phyloP scores from a whole-genome alignment of 2,329 filamentous ascomycete species.

The Aureobasidium sp. region DNA sequence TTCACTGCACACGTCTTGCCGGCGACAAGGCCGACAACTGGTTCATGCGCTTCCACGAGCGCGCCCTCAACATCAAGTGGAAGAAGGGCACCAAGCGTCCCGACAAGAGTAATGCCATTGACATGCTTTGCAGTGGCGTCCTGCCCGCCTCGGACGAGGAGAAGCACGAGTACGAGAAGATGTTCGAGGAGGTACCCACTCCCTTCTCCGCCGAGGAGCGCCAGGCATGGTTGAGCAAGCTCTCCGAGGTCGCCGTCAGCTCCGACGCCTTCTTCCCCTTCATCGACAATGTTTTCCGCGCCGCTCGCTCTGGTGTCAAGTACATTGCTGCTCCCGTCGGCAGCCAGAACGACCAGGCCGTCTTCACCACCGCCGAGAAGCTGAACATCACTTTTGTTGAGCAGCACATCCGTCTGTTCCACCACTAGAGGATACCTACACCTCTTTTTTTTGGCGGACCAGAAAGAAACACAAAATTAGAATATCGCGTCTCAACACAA shows the following conservation, averaged over 20 bases:
- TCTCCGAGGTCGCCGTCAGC: slow-evolving; percentile 76
- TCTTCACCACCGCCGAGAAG: slow-evolving; percentile 86
- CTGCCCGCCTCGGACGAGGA: slow-evolving; percentile 78
- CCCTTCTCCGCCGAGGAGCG: slow-evolving; percentile 81
- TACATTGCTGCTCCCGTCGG: slow-evolving; percentile 92
- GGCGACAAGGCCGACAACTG: slow-evolving; percentile 99
- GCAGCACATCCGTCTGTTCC: slow-evolving; percentile 89
- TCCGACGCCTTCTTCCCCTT: slow-evolving; percentile 99
- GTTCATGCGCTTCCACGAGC: slow-evolving; percentile 98
- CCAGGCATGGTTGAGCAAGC: slow-evolving; percentile 74
- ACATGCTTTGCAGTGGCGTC: slow-evolving; percentile 85
- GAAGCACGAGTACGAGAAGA: slow-evolving; percentile 75
- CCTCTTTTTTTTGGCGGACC: too few relatives aligned
- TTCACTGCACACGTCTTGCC: slow-evolving; percentile 95
- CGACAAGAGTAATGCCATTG: slow-evolving; percentile 97
- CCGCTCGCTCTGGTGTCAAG: slow-evolving; percentile 80
- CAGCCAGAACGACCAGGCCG: slow-evolving; percentile 75
- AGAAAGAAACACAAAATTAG: neutral
- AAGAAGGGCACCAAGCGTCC: slow-evolving; percentile 95
- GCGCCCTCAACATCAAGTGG: slow-evolving; percentile 83
- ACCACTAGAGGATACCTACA: slow-evolving; percentile 54
- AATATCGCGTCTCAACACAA: slow-evolving; percentile 3
- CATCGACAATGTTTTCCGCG: slow-evolving; percentile 94
- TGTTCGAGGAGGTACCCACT: slow-evolving; percentile 82
- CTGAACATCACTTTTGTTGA: slow-evolving; percentile 90